phyloP scores from a whole-genome alignment of 495 filamentous ascomycete genomes.

The Hypomontagnella submonticulosa region DNA sequence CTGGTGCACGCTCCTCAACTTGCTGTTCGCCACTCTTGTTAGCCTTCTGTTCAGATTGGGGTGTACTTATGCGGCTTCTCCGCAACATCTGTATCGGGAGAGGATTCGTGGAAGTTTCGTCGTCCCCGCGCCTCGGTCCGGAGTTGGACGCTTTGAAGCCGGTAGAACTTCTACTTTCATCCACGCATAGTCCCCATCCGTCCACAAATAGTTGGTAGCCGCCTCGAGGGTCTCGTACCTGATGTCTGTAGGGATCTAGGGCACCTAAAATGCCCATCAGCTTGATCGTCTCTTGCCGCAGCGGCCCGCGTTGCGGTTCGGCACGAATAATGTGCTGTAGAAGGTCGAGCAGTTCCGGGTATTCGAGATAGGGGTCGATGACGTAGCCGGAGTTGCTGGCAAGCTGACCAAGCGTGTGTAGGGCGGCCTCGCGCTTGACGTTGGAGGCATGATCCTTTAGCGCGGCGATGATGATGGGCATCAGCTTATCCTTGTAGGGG shows the following conservation, averaged over 20 bases:
- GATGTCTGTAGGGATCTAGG: constrained; percentile 94
- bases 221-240: constrained; percentile 59
- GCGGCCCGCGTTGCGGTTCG: constrained; percentile 78
- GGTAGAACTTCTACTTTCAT: constrained; percentile 34
- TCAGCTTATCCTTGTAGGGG: constrained; percentile 84
- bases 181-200: constrained; percentile 4
- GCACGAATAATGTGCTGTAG: constrained; percentile 93
- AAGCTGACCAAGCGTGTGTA: constrained; percentile 90
- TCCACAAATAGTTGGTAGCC: constrained; percentile 15
- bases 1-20: constrained; percentile 70
- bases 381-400: constrained; percentile 97
- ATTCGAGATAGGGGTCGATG: constrained; percentile 94
- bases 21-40: constrained; percentile 51
- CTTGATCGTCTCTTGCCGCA: constrained; percentile 94
- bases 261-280: constrained; percentile 96
- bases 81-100: not conserved
- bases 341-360: constrained; percentile 90
- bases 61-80: not conserved
- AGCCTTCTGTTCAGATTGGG: constrained; percentile 22
- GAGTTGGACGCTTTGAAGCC: constrained; percentile 9
- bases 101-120: constrained; percentile 3
- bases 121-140: constrained; percentile 7
- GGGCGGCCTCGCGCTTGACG: constrained; percentile 86
- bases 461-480: constrained; percentile 93
- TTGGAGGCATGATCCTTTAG: constrained; percentile 92